Evolutionary conservation across 257 asterid genomes (phyloP).

Genomic region (Solanum rostratum): DNA sequence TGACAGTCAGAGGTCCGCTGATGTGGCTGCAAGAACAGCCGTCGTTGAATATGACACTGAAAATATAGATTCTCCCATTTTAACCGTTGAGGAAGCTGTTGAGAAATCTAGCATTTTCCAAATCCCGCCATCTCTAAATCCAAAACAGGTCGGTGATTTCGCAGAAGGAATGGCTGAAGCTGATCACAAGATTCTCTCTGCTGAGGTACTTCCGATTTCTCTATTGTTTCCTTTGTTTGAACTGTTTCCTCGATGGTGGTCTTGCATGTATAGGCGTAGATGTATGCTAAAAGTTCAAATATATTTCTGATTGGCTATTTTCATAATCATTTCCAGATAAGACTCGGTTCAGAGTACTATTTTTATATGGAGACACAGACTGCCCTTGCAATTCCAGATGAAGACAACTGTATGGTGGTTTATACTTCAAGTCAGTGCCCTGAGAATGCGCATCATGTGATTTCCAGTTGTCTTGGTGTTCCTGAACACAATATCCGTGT

Average conservation of each 20-base stretch:
- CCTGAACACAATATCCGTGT: constrained; percentile 61
- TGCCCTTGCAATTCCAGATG: constrained; percentile 71
- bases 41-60: constrained; percentile 34
- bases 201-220: constrained; percentile 30
- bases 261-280: neutral
- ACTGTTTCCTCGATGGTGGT: neutral
- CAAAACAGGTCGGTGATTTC: constrained; percentile 46
- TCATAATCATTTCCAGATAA: constrained; percentile 29
- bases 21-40: constrained; percentile 43
- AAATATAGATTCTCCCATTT: constrained; percentile 47
- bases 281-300: neutral
- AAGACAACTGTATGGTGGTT: constrained; percentile 72
- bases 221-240: neutral
- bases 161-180: constrained; percentile 70
- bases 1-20: constrained; percentile 43
- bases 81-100: constrained; percentile 65
- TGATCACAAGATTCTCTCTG: constrained; percentile 47
- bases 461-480: constrained; percentile 62
- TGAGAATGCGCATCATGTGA: constrained; percentile 36
- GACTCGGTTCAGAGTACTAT: constrained; percentile 53
- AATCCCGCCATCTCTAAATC: constrained; percentile 30
- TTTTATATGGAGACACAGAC: constrained; percentile 72
- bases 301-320: constrained; percentile 6
- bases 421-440: constrained; percentile 57
- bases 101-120: constrained; percentile 39